Conservation (phyloP, 2,329 filamentous ascomycete species). For the Aspergillus unguis region DNA sequence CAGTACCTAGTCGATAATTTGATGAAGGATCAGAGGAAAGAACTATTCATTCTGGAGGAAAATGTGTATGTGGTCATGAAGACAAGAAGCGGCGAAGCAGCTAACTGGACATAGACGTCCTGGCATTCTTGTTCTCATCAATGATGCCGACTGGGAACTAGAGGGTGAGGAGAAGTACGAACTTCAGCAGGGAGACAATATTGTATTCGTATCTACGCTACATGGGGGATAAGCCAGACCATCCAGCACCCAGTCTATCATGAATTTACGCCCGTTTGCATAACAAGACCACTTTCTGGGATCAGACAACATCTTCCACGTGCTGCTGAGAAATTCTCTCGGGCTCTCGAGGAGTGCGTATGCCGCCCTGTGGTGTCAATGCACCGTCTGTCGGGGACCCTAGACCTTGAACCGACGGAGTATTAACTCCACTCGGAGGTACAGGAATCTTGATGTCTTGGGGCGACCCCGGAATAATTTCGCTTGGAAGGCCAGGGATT, state of each 20-base stretch:
- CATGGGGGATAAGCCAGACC: constrained; percentile 69
- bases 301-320: constrained; percentile 44
- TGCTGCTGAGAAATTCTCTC: constrained; percentile 45
- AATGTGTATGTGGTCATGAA: constrained; percentile 68
- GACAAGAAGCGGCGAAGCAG: background rate
- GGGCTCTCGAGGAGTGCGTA: constrained; percentile 42
- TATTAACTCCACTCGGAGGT: constrained; percentile 53
- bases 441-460: constrained; percentile 79
- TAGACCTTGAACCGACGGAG: constrained; percentile 43
- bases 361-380: constrained; percentile 43
- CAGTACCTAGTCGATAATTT: constrained; percentile 72
- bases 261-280: too few relatives aligned
- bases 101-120: constrained; percentile 63
- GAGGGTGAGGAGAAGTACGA: constrained; percentile 92
- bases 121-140: constrained; percentile 93
- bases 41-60: constrained; percentile 83
- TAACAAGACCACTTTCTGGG: constrained; percentile 2
- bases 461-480: constrained; percentile 71
- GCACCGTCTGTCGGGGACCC: constrained; percentile 39
- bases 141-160: constrained; percentile 97
- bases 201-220: constrained; percentile 93
- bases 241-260: background rate
- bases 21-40: constrained; percentile 81
- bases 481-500: constrained; percentile 65
- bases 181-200: constrained; percentile 75